These are phyloP conservation scores for Neoconidiobolus thromboides DNA, from an alignment of 371 early-diverging fungal species.

Conservation along the genomic window DNA sequence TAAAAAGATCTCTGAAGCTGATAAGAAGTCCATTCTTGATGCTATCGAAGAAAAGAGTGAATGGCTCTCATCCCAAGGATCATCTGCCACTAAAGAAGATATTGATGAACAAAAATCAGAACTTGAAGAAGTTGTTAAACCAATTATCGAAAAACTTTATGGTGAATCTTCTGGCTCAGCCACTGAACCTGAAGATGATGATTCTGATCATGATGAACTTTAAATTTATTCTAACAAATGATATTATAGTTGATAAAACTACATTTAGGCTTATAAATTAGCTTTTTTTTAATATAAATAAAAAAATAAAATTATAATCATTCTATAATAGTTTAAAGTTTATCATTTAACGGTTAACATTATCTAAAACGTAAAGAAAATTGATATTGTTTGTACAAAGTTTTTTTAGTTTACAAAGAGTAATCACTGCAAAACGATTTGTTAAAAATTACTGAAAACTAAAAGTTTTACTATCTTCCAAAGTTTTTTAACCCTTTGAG, in stretches of 20 bases:
- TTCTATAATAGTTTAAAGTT: too few relatives aligned
- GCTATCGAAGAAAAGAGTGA: slow-evolving; percentile 24
- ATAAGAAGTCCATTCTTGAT: slow-evolving; percentile 24
- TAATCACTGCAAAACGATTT: too few relatives aligned
- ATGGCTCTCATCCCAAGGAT: slow-evolving; percentile 33
- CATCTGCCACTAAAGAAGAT: slow-evolving; percentile 34
- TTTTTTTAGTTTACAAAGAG: too few relatives aligned
- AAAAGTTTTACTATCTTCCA: too few relatives aligned
- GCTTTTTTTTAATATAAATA: background rate
- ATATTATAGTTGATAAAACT: background rate
- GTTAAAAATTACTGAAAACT: too few relatives aligned
- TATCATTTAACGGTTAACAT: too few relatives aligned
- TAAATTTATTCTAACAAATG: background rate
- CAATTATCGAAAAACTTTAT: slow-evolving; percentile 70
- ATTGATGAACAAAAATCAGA: slow-evolving; percentile 57
- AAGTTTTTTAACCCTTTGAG: too few relatives aligned
- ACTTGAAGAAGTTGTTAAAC: slow-evolving; percentile 67
- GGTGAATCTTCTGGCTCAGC: slow-evolving; percentile 27
- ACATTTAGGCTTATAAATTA: background rate
- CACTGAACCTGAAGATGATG: slow-evolving; percentile 33
- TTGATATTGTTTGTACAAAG: too few relatives aligned
- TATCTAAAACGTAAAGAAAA: too few relatives aligned
- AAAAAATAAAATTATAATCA: background rate
- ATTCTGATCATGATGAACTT: slow-evolving; percentile 8
- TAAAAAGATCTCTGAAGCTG: slow-evolving; percentile 35